Conservation (phyloP, 768 basidiomycete genomes). For the Suillus cothurnatus region DNA sequence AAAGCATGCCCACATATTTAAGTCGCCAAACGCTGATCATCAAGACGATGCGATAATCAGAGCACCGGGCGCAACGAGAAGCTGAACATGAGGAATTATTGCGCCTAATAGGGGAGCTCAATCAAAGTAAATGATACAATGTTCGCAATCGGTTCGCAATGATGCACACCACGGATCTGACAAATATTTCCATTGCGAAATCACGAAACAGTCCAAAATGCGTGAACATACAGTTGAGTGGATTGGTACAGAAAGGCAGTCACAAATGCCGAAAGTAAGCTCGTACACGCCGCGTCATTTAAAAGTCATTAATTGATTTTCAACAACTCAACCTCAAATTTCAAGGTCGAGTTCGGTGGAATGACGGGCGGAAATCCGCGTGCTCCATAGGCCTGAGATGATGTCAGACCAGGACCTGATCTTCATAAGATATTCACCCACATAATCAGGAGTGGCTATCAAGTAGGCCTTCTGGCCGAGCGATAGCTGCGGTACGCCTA, state of each 20-base stretch:
- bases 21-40: constrained; percentile 8
- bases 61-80: constrained; percentile 6
- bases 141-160: not conserved
- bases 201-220: not conserved
- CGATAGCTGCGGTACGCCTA: constrained; percentile 78
- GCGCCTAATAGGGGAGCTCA: not conserved
- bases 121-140: not conserved
- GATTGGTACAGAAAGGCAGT: constrained; percentile 27
- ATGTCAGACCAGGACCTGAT: constrained; percentile 8
- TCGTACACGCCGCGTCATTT: constrained; percentile 21
- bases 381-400: constrained; percentile 63
- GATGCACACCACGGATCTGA: not conserved
- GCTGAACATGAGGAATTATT: not conserved
- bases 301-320: constrained; percentile 53
- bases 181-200: not conserved
- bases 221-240: constrained; percentile 23
- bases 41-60: constrained; percentile 14
- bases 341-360: constrained; percentile 72
- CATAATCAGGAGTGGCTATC: constrained; percentile 75
- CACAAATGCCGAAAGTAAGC: constrained; percentile 18
- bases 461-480: constrained; percentile 73
- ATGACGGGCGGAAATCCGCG: constrained; percentile 82
- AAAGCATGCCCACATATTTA: not conserved
- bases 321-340: constrained; percentile 83
- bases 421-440: constrained; percentile 39